Base-by-base conservation (phyloP, 768 basidiomycete genomes). In the Pulveroboletus frians region DNA sequence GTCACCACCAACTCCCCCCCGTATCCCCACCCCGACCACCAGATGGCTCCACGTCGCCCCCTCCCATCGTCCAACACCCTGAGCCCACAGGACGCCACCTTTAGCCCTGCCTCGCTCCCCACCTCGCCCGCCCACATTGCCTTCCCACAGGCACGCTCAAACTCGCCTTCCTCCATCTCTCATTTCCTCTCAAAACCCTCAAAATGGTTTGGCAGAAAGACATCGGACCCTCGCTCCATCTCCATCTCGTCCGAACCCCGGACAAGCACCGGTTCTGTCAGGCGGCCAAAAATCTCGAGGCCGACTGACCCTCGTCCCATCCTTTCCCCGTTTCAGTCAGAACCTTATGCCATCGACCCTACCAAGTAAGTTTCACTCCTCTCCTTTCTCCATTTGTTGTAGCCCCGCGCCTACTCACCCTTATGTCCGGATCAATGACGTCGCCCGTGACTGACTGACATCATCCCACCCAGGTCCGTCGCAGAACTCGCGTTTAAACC, bases 271-370 rank as follows among this genome's bases (percentile, higher is more conserved):
- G 73, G 74, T 43, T 75, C 76, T 3, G 54, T 66, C 43, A 69
- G 85, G 52, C 88, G 85, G 53, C 85, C 80, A 46, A 90, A 88
- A 74, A 92, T 91, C 32, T 91, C 89, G 29, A 81, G 84, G 39
- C 88, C 88, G 1, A 88, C 87, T 5, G 89, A 91, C 58, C 88
- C 87, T 9, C 71, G 88, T 18, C 89, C 87, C 3, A 84, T 91
- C 46, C 66, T 85, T 54, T 55, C 69, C 3, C 68, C 66, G 15
- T 55, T 74, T 39, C 70, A 69, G 54, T 59, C 64, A 17, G 81
- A 85, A 55, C 71, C 69, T 2, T 79, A 79, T 56, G 69, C 71
- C 34, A 63, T 70, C 45, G 71, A 74, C 50, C 75, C 77, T 55
- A 70, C 72, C 62, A 76, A 75, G 86, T 84, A 68, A 69, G 83